phyloP scores from a whole-genome alignment of 352 stramenopile species.

The Pythium rhizo-oryzae region DNA sequence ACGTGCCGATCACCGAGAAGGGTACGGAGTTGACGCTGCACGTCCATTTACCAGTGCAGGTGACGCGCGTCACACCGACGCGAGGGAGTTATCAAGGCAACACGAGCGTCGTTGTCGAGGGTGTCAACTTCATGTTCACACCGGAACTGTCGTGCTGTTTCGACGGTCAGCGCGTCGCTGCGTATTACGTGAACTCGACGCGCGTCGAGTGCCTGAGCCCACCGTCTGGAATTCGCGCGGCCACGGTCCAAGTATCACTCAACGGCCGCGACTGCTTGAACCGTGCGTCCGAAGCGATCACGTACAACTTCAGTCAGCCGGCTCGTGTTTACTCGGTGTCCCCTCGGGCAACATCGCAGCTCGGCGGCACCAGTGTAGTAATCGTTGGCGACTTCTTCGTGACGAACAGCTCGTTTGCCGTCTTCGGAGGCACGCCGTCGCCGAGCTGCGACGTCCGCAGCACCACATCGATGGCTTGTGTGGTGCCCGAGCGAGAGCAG shows the following conservation, averaged over 20 bases:
- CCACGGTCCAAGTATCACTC: constrained; percentile 45
- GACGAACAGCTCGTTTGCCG: constrained; percentile 35
- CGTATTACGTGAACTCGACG: constrained; percentile 69
- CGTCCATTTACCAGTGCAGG: constrained; percentile 24
- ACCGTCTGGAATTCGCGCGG: constrained; percentile 23
- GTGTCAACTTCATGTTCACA: constrained; percentile 56
- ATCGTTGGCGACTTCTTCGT: constrained; percentile 49
- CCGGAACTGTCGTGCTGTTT: constrained; percentile 72
- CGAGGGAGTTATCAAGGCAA: constrained; percentile 40
- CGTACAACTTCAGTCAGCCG: constrained; percentile 48
- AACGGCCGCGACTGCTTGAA: constrained; percentile 70
- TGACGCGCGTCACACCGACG: constrained; percentile 29
- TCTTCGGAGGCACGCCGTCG: constrained; percentile 19
- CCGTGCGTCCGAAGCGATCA: constrained; percentile 22
- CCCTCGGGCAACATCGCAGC: constrained; percentile 39
- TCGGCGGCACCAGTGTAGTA: constrained; percentile 56
- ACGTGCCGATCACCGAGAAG: constrained; percentile 12
- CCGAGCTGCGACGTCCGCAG: constrained; percentile 14
- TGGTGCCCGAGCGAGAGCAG: constrained; percentile 36
- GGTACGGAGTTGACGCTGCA: neutral
- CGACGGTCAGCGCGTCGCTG: constrained; percentile 42
- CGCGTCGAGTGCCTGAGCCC: constrained; percentile 58
- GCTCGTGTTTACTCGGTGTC: constrained; percentile 34
- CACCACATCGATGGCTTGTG: constrained; percentile 46
- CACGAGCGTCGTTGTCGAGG: constrained; percentile 45